Conservation (phyloP, 805 yeast species). For the Schizosaccharomyces octosporus region DNA sequence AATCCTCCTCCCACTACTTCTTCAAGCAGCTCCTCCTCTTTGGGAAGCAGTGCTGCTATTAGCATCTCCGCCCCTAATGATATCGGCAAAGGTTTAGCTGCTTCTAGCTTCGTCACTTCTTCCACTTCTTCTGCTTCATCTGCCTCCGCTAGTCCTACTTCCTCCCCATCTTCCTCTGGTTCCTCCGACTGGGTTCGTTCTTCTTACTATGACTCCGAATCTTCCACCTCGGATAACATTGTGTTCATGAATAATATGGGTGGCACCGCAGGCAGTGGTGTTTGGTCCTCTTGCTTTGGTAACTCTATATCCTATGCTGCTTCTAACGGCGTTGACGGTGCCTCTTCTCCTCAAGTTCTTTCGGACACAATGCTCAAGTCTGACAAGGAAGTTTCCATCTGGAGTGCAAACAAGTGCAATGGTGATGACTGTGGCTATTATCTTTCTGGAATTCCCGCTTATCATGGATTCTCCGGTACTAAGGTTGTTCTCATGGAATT, state of each 20-base stretch:
- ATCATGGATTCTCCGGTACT: conserved; percentile 76
- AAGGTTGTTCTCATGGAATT: conserved; percentile 87
- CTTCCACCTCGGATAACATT: conserved; percentile 47
- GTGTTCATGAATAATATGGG: conserved; percentile 75
- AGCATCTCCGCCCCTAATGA: too few species aligned
- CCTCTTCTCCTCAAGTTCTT: conserved; percentile 43
- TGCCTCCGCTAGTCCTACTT: conserved; percentile 7
- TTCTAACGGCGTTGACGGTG: conserved; percentile 50
- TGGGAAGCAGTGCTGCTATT: too few species aligned
- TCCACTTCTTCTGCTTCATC: conserved; percentile 9
- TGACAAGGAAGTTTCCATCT: conserved; percentile 57
- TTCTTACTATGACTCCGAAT: conserved; percentile 32
- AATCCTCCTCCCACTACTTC: conserved; percentile 5
- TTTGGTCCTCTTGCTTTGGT: conserved; percentile 69
- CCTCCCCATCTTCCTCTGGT: conserved; percentile 11
- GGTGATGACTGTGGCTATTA: conserved; percentile 53
- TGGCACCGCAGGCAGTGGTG: conserved; percentile 66
- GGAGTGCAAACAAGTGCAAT: conserved; percentile 28
- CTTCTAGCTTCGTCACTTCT: conserved; percentile 1
- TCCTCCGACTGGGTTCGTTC: conserved; percentile 16
- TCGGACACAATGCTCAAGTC: conserved; percentile 45
- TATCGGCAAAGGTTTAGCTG: background rate
- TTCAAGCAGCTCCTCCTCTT: conserved; percentile 1
- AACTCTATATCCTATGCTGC: conserved; percentile 72
- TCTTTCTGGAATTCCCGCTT: conserved; percentile 71